Evolutionary conservation across 139 green algal species (phyloP), one percentile per base, ranked within the genome.

Genomic region (Astrephomene gubernaculifera): DNA sequence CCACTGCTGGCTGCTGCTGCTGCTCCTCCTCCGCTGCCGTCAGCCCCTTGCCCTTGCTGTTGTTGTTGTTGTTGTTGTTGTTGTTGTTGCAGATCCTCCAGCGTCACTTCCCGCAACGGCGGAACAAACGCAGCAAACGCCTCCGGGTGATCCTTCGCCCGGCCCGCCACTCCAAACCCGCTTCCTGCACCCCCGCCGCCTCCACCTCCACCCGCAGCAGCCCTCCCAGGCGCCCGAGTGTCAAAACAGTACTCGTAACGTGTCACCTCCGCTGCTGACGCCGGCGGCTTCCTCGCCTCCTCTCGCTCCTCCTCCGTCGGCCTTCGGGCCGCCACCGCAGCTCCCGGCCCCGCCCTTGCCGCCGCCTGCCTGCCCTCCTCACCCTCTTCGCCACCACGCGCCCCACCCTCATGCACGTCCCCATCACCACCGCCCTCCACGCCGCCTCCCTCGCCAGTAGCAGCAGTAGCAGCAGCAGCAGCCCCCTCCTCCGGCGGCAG

Each of bases 161-260:
- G 45, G 0, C 79, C 79, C 29, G 14, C 57, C 45, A 35, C 4
- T 0, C 64, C 79, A 5, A 41, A 38, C 14, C 5, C 73, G 22
- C 2, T 31, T 0, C 57, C 29, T 21, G 22, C 29, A 25, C 57
- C 41, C 36, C 31, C 44, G 5, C 33, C 27, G 22, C 49, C 33
- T 6, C 49, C 31, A 22, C 69, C 38, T 2, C 38, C 27, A 0
- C 22, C 39, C 49, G 54, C 54, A 22, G 41, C 39, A 12, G 53
- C 63, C 5, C 25, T 45, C 49, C 78, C 68, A 21, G 61, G 43
- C 38, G 65, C 44, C 35, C 79, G 79, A 25, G 79, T 49, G 35
- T 86, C 79, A 33, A 79, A 86, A 45, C 65, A 86, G 79, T 86
- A 86, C 0, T 45, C 33, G 64, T 86, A 86, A 65, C 27, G 10